Percentiles rank a stretch among this genome's conserved stretches.
Evolutionary conservation across 1,284 basidiomycete species (phyloP).

Genomic region (Sporisorium scitamineum): DNA sequence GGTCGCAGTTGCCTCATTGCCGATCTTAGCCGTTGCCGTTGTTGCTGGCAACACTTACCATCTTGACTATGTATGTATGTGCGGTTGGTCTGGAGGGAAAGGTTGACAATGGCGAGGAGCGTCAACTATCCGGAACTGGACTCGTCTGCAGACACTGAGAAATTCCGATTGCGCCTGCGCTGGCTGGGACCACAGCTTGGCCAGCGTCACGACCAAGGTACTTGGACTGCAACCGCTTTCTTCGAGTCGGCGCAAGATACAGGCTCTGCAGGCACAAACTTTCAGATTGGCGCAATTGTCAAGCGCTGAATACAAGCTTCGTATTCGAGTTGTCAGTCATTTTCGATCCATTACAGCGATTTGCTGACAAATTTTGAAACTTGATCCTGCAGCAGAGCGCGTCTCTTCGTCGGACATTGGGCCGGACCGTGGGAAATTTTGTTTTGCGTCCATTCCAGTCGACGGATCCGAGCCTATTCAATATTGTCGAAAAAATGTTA

Average conservation of each 20-base stretch:
- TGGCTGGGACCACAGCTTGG: background rate
- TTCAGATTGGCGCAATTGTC: background rate
- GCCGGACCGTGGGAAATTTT: slow-evolving; percentile 37
- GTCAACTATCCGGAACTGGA: slow-evolving; percentile 12
- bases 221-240: background rate
- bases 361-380: background rate
- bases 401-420: background rate
- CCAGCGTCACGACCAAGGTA: background rate
- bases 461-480: slow-evolving; percentile 12
- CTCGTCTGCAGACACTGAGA: background rate
- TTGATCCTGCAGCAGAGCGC: slow-evolving; percentile 6
- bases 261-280: slow-evolving; percentile 9
- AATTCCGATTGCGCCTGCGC: background rate
- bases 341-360: background rate
- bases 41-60: slow-evolving; percentile 40
- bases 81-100: slow-evolving; percentile 46
- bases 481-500: background rate
- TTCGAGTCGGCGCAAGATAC: slow-evolving; percentile 6
- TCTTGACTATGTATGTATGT: slow-evolving; percentile 53
- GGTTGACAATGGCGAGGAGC: slow-evolving; percentile 30
- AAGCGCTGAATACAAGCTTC: background rate
- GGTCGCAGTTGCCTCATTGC: background rate
- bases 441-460: background rate
- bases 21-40: slow-evolving; percentile 20
- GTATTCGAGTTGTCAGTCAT: background rate